Evolutionary conservation across 176 grass and related monocot genomes (phyloP).

Genomic region (Carex littledalei): DNA sequence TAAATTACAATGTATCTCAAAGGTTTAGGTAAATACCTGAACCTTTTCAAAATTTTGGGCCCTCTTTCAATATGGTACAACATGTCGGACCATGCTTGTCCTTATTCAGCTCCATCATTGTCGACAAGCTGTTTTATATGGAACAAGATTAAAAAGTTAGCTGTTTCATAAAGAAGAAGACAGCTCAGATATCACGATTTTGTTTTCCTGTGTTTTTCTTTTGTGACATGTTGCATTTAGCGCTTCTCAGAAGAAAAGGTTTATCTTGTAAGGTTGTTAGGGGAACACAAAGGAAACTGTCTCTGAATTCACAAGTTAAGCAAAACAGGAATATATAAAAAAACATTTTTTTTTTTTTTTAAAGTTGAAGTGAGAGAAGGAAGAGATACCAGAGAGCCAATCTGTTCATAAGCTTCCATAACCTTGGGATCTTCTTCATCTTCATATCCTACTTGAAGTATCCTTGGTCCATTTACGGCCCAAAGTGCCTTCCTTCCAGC

Average conservation of each 20-base stretch:
- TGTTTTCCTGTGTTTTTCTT: neutral
- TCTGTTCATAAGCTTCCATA: constrained; percentile 90
- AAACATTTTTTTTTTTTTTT: no score
- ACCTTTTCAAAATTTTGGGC: neutral
- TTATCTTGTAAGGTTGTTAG: neutral
- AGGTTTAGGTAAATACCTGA: neutral
- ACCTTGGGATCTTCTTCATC: constrained; percentile 85
- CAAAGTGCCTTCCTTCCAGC: constrained; percentile 71
- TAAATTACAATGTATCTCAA: constrained; percentile 10
- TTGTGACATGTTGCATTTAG: neutral
- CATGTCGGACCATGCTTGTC: constrained; percentile 23
- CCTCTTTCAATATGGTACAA: neutral
- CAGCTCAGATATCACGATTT: neutral
- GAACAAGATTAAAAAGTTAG: constrained; percentile 9
- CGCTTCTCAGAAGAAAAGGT: neutral
- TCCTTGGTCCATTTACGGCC: constrained; percentile 79
- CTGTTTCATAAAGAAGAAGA: neutral
- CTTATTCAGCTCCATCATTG: constrained; percentile 46
- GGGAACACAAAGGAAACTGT: neutral
- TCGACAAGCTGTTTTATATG: constrained; percentile 50
- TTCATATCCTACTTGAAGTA: constrained; percentile 90
- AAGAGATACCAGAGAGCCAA: constrained; percentile 82
- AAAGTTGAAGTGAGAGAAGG: constrained; percentile 1
- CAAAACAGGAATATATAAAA: neutral
- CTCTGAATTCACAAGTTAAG: neutral